Conservation (phyloP, 345 rosid species). For the Brassica nigra region DNA sequence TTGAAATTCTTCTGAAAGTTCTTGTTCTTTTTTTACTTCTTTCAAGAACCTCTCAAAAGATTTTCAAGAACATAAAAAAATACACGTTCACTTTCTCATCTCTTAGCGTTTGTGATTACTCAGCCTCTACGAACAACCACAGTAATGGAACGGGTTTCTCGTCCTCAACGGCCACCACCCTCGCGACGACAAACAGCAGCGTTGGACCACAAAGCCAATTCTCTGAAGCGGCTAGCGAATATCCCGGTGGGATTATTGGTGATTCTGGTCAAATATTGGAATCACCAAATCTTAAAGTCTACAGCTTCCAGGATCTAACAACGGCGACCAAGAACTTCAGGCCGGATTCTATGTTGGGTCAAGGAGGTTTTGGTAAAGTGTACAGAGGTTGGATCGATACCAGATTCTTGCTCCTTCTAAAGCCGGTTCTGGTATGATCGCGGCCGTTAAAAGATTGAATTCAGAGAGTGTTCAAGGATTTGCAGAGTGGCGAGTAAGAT, state of each 20-base stretch:
- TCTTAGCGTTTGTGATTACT: not conserved
- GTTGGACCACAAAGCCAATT: slow-evolving; percentile 46
- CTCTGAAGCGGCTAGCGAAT: slow-evolving; percentile 49
- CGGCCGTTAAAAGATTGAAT: slow-evolving; percentile 79
- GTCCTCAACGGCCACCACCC: slow-evolving; percentile 25
- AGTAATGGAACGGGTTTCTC: slow-evolving; percentile 44
- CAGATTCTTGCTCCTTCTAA: slow-evolving; percentile 64
- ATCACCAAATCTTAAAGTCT: slow-evolving; percentile 53
- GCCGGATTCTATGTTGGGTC: slow-evolving; percentile 65
- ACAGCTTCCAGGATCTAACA: slow-evolving; percentile 61
- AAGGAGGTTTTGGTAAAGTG: slow-evolving; percentile 85
- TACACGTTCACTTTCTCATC: not conserved
- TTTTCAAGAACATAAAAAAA: not conserved
- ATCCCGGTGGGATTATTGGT: slow-evolving; percentile 24
- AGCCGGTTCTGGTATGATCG: slow-evolving; percentile 56
- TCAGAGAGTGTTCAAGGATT: slow-evolving; percentile 68
- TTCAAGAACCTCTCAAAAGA: not conserved
- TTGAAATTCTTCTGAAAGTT: not conserved
- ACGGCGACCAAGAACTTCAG: slow-evolving; percentile 65
- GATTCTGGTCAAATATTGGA: slow-evolving; percentile 37
- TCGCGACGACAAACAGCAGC: slow-evolving; percentile 44
- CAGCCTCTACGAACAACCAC: slow-evolving; percentile 31
- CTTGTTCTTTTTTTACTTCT: not conserved
- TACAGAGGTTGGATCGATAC: slow-evolving; percentile 82
- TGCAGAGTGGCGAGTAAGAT: slow-evolving; percentile 76